Percentiles rank a stretch among this genome's conserved stretches.
phyloP scores from a whole-genome alignment of 495 filamentous ascomycete genomes.

The Tuber umbilicatum region DNA sequence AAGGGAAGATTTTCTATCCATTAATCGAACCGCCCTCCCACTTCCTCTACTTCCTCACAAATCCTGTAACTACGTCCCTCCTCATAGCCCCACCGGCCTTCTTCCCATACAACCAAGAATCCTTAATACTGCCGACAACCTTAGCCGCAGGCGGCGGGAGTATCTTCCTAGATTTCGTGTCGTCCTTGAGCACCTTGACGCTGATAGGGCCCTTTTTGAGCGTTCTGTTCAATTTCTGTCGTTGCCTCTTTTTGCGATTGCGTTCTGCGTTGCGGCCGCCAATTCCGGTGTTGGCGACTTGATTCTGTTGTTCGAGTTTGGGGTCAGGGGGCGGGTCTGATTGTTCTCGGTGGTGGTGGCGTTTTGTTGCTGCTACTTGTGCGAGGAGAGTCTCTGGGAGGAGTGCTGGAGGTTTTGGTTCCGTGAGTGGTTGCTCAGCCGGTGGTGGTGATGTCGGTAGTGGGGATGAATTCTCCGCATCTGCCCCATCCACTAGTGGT shows the following conservation, averaged over 20 bases:
- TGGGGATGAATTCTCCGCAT: neutral
- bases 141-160: slow-evolving; percentile 35
- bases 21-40: neutral
- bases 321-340: neutral
- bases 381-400: slow-evolving; percentile 29
- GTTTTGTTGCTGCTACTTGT: slow-evolving; percentile 11
- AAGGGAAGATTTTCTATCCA: neutral
- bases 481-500: neutral
- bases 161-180: slow-evolving; percentile 25
- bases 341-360: slow-evolving; percentile 1
- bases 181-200: slow-evolving; percentile 36
- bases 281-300: neutral
- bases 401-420: slow-evolving; percentile 15
- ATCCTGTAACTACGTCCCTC: slow-evolving; percentile 26
- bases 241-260: slow-evolving; percentile 26
- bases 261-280: neutral
- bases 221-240: slow-evolving; percentile 22
- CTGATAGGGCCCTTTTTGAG: slow-evolving; percentile 39
- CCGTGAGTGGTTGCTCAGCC: neutral
- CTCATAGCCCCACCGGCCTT: slow-evolving; percentile 21
- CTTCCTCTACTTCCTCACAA: slow-evolving; percentile 19
- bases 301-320: neutral
- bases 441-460: neutral
- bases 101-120: slow-evolving; percentile 25
- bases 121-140: slow-evolving; percentile 32